Evolutionary conservation across 2,329 filamentous ascomycete genomes (phyloP).

Genomic region (Botrytis squamosa): DNA sequence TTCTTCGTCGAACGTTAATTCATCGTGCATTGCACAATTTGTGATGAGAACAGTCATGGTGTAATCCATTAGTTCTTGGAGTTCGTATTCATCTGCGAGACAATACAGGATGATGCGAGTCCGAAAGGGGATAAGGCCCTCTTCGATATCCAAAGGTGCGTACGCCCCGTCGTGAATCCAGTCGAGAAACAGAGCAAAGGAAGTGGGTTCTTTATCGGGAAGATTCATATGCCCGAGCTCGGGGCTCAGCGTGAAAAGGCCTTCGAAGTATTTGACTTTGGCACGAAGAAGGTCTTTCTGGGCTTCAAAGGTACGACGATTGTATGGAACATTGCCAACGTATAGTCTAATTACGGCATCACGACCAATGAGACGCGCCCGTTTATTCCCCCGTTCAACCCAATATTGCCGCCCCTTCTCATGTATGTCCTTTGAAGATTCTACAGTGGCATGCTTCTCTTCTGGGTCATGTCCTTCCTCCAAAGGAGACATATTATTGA

Average conservation of each 20-base stretch:
- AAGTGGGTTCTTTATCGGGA: background rate
- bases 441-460: background rate
- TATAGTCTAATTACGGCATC: background rate
- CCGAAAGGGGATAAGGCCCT: background rate
- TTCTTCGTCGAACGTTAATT: background rate
- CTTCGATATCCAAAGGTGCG: background rate
- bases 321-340: background rate
- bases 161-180: background rate
- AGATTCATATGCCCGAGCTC: background rate
- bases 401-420: background rate
- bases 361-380: no score
- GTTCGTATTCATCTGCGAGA: background rate
- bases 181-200: background rate
- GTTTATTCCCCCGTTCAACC: background rate
- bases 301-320: background rate
- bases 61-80: background rate
- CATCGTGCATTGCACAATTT: background rate
- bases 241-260: no score
- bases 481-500: background rate
- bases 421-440: background rate
- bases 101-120: background rate
- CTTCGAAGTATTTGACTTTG: background rate
- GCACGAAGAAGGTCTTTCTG: background rate
- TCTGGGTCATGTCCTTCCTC: background rate
- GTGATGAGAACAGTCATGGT: conserved; percentile 4